These are phyloP conservation scores for Scheffersomyces stipitis DNA, from an alignment of 805 yeast genomes.

Conservation along the genomic window DNA sequence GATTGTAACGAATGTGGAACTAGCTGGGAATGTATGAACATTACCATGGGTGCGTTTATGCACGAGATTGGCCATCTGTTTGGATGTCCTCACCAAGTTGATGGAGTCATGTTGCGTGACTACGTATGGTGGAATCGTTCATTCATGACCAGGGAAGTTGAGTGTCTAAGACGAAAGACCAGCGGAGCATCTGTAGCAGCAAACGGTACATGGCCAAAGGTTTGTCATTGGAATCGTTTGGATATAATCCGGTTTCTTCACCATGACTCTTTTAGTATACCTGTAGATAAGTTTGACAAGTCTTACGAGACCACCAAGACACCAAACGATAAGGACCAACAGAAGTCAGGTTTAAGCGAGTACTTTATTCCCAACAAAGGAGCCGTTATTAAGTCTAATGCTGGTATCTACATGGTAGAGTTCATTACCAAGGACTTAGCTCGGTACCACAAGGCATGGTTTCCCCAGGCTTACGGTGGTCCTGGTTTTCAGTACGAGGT, in stretches of 20 bases:
- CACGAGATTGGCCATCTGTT: conserved; percentile 92
- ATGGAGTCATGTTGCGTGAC: conserved; percentile 89
- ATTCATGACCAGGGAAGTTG: conserved; percentile 69
- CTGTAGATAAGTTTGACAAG: conserved; percentile 53
- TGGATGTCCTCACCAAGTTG: conserved; percentile 89
- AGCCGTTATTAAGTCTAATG: conserved; percentile 44
- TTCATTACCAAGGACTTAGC: conserved; percentile 58
- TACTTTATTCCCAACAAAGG: conserved; percentile 22
- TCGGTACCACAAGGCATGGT: conserved; percentile 58
- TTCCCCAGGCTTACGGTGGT: conserved; percentile 58
- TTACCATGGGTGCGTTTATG: conserved; percentile 90
- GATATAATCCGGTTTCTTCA: conserved; percentile 75
- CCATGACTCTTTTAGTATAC: conserved; percentile 78
- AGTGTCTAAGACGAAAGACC: conserved; percentile 52
- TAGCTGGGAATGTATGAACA: conserved; percentile 84
- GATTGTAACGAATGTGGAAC: conserved; percentile 83
- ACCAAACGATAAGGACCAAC: conserved; percentile 14
- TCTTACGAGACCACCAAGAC: conserved; percentile 30
- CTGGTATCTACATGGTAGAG: conserved; percentile 79
- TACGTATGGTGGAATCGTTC: conserved; percentile 79
- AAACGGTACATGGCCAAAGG: conserved; percentile 49
- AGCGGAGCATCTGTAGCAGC: conserved; percentile 45
- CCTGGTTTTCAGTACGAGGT: conserved; percentile 58
- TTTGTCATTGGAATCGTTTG: conserved; percentile 84
- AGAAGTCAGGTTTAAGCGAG: conserved; percentile 19